These are phyloP conservation scores for Chlorella sorokiniana DNA, from an alignment of 139 green algal species.

Conservation along the genomic window DNA sequence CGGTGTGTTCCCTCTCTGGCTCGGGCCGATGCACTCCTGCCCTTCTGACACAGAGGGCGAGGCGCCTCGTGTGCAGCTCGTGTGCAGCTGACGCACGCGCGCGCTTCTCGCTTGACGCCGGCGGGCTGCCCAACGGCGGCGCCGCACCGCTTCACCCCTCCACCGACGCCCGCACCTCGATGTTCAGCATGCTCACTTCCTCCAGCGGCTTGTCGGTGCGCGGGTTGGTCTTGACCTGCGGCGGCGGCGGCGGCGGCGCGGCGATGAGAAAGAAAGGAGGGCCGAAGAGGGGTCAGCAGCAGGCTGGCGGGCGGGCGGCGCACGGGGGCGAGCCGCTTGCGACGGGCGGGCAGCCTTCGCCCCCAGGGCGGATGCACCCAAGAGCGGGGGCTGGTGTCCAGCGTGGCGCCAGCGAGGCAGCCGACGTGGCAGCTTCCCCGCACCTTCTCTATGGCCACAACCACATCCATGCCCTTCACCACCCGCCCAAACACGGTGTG, in stretches of 20 bases:
- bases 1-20: too few species aligned
- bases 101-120: too few species aligned
- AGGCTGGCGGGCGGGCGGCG: background rate
- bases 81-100: too few species aligned
- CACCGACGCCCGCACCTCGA: conserved; percentile 45
- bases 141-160: too few species aligned
- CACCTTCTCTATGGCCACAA: conserved; percentile 88
- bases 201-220: conserved; percentile 90
- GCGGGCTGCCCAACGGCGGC: too few species aligned
- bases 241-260: too few species aligned
- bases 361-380: background rate
- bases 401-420: too few species aligned
- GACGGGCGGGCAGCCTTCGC: too few species aligned
- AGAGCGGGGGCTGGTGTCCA: background rate
- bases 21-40: too few species aligned
- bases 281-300: background rate
- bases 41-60: too few species aligned
- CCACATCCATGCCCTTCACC: conserved; percentile 90
- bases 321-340: too few species aligned
- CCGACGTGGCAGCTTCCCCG: background rate
- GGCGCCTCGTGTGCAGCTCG: too few species aligned
- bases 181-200: conserved; percentile 95
- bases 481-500: conserved; percentile 81
- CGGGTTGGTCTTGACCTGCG: conserved; percentile 76
- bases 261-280: background rate